A percentile compares a stretch with the other conserved stretches of the same genome.
Conservation (phyloP, 1,284 basidiomycete genomes). For the Apiotrichum gamsii region DNA sequence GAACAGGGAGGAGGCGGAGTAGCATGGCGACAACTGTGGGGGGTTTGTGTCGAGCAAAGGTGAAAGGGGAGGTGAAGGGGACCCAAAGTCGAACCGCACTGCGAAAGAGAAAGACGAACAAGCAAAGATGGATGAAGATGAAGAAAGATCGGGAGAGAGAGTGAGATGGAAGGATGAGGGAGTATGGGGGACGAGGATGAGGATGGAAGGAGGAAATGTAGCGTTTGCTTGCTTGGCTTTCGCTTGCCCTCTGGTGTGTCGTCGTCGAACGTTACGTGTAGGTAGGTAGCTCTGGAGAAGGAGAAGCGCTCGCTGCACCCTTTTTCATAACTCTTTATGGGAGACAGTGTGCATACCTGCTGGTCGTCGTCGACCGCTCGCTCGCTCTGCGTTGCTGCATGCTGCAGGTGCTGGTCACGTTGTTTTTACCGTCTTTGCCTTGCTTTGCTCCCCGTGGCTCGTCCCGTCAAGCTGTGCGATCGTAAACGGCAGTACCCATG, state of each 20-base stretch:
- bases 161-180: background rate
- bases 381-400: background rate
- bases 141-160: background rate
- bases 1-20: conserved; percentile 57
- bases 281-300: too few relatives aligned
- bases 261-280: too few relatives aligned
- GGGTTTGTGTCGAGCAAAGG: conserved; percentile 8
- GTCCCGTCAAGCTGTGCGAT: background rate
- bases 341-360: too few relatives aligned
- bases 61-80: background rate
- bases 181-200: too few relatives aligned
- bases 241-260: too few relatives aligned
- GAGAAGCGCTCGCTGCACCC: too few relatives aligned
- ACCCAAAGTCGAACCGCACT: background rate
- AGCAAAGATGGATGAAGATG: background rate
- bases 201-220: too few relatives aligned
- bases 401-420: too few relatives aligned
- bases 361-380: too few relatives aligned
- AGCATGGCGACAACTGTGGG: conserved; percentile 55
- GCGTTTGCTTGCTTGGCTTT: too few relatives aligned
- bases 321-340: too few relatives aligned
- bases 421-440: background rate
- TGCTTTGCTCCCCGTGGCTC: background rate
- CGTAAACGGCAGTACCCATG: background rate
- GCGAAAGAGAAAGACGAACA: background rate